Evolutionary conservation across 257 asterid genomes (phyloP), one percentile per base, ranked within the genome.

Genomic region (Salvia splendens): DNA sequence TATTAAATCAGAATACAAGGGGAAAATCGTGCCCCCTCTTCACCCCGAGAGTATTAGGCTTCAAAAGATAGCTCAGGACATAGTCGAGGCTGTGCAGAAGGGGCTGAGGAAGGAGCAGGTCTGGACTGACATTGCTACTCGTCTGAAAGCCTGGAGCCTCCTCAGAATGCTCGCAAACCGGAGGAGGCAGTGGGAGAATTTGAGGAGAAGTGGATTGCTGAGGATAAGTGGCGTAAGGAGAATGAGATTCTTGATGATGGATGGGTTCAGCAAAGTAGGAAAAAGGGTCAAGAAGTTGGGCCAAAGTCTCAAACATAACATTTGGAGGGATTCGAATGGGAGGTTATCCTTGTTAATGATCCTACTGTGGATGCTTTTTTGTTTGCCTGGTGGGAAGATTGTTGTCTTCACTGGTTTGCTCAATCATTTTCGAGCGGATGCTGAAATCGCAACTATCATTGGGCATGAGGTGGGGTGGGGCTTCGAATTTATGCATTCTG

Each of bases 321-420:
- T 82, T 68, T 93, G 73, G 95, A 86, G 75, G 95, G 95, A 14
- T 71, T 90, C 78, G 84, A 86, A 17, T 93, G 99, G 99, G 99
- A 93, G 85, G 88, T 93, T 68, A 61, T 93, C 65, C 87, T 93
- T 65, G 92, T 93, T 59, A 65, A 88, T 64, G 86, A 84, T 24
- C 93, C 99, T 62, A 50, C 79, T 68, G 79, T 91, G 33, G 85
- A 94, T 76, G 99, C 99, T 3, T 82, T 84, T 84, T 6, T 86
- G 95, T 75, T 65, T 85, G 83, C 97, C 99, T 65, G 96, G 99
- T 68, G 97, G 99, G 16, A 94, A 94, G 87, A 94, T 94, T 79
- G 96, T 94, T 20, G 99, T 94, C 47, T 88, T 88, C 69, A 87
- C 96, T 0, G 97, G 96, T 32, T 78, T 94, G 87, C 89, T 91